phyloP scores from a whole-genome alignment of 768 basidiomycete species.

The Kwoniella sp. region DNA sequence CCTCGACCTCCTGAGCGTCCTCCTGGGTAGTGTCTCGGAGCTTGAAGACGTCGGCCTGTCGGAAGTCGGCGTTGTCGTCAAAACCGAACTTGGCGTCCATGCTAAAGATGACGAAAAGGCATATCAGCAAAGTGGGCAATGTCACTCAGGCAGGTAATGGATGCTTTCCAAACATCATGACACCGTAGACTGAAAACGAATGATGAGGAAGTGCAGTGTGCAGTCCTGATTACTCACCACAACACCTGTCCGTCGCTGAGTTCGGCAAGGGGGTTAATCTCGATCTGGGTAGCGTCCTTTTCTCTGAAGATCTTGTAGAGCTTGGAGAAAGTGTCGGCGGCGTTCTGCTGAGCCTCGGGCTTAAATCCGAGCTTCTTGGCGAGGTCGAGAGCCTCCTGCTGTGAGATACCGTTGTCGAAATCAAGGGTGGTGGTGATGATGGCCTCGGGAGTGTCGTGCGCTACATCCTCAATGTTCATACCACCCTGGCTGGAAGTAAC shows the following conservation, averaged over 20 bases:
- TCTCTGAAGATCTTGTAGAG: slow-evolving; percentile 97
- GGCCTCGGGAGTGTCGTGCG: slow-evolving; percentile 87
- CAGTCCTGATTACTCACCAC: slow-evolving; percentile 75
- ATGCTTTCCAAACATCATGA: no score
- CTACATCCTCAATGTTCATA: slow-evolving; percentile 99
- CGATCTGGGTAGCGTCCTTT: slow-evolving; percentile 98
- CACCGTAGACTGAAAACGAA: no score
- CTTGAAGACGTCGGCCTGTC: slow-evolving; percentile 83
- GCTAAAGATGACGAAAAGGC: no score
- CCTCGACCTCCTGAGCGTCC: slow-evolving; percentile 95
- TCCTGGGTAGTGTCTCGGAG: slow-evolving; percentile 93
- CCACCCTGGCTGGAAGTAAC: slow-evolving; percentile 94
- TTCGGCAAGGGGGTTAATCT: slow-evolving; percentile 97
- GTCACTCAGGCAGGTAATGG: no score
- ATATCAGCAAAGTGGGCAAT: no score
- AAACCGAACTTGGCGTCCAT: slow-evolving; percentile 99
- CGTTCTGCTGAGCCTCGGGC: slow-evolving; percentile 72
- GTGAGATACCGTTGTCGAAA: slow-evolving; percentile 76
- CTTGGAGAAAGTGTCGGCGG: slow-evolving; percentile 89
- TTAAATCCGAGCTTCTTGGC: slow-evolving; percentile 92
- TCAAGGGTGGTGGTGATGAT: slow-evolving; percentile 94
- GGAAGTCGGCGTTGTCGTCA: slow-evolving; percentile 98
- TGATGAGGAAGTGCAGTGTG: no score
- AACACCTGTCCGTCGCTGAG: slow-evolving; percentile 87
- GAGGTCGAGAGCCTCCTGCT: slow-evolving; percentile 69